Base-by-base conservation (phyloP, 2,329 filamentous ascomycete genomes). In the Colletotrichum salicis region DNA sequence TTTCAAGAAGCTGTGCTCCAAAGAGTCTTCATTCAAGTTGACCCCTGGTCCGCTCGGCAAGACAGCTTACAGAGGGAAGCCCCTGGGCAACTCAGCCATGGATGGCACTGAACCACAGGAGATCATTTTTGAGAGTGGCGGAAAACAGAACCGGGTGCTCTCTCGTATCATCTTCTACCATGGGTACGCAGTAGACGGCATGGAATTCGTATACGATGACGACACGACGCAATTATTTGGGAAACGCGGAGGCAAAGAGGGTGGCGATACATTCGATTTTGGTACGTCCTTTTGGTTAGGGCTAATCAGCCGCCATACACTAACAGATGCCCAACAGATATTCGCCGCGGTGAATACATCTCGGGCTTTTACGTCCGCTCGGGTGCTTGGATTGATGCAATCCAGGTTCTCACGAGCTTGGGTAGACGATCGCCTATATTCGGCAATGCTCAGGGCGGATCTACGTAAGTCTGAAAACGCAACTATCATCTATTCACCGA, bases 121-220 rank as follows among this genome's bases (percentile, higher is more conserved):
- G 76, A 79, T 96, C 45, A 85, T 98, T 51, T 91, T 97, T 73
- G 89, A 92, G 54, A 93, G 91, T 77, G 89, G 91, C 15, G 82
- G 88, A 58, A 87, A 89, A 51, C 89, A 91, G 73, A 93, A 90
- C 37, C 92, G 95, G 74, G 87, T 97, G 35, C 85, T 98, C 73
- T 92, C 90, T 1, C 89, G 89, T 5, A 88, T 98, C 68, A 88
- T 90, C 71, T 86, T 97, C 15, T 97, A 95, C 78, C 92, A 94
- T 76, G 94, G 93, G 2, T 60, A 67, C 24, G 85, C 86, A 70
- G 79, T 98, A 13, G 93, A 97, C 79, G 96, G 96, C 0, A 82
- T 99, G 24, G 96, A 98, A 80, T 98, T 99, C 81, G 87, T 93
- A 71, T 98, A 97, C 78, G 96, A 98, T 77, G 95, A 98, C 80